These are phyloP conservation scores for Grifola frondosa DNA, from an alignment of 1,284 basidiomycete species.

Conservation along the genomic window DNA sequence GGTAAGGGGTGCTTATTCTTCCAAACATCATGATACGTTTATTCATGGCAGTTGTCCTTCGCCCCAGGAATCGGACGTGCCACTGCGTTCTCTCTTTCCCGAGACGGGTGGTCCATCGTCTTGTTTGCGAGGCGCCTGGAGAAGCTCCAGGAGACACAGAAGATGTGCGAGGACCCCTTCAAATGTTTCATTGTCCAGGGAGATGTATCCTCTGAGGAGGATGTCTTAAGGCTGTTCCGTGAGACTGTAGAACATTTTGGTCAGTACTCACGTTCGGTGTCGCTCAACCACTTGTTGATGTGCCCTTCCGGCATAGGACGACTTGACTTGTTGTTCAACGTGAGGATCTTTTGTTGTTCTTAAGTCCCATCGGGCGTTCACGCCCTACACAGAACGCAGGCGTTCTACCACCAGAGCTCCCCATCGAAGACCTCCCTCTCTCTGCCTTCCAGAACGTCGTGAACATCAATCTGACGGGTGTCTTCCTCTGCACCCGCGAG, in stretches of 20 bases:
- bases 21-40: neutral
- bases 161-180: constrained; percentile 43
- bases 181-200: constrained; percentile 48
- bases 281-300: neutral
- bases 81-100: constrained; percentile 48
- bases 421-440: constrained; percentile 66
- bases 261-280: neutral
- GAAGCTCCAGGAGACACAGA: constrained; percentile 59
- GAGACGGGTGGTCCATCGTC: constrained; percentile 45
- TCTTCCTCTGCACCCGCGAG: constrained; percentile 77
- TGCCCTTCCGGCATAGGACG: constrained; percentile 44
- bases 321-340: constrained; percentile 81
- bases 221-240: constrained; percentile 61
- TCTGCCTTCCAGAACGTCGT: constrained; percentile 63
- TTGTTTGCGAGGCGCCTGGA: constrained; percentile 52
- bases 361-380: neutral
- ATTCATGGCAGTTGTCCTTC: neutral
- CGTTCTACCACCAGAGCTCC: constrained; percentile 45
- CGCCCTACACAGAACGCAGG: constrained; percentile 61
- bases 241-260: constrained; percentile 58
- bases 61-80: constrained; percentile 48
- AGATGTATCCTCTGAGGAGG: constrained; percentile 61
- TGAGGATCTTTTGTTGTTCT: constrained; percentile 33
- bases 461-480: constrained; percentile 68
- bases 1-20: constrained; percentile 10